These are phyloP conservation scores for Exsudoporus floridanus DNA, from an alignment of 1,284 basidiomycete genomes.

Conservation along the genomic window DNA sequence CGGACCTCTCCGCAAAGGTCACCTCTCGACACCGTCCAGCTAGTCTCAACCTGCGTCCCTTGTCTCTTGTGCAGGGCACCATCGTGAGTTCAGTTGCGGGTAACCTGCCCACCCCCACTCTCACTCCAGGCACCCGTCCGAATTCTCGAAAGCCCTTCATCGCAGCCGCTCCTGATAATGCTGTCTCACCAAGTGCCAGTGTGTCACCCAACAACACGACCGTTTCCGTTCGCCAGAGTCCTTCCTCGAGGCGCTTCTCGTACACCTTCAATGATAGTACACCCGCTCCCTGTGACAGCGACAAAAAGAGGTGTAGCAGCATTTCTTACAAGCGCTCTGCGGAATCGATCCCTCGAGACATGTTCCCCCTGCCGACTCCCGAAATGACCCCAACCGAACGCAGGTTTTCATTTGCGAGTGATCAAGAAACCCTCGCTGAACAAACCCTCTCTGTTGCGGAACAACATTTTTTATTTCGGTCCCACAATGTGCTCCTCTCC, in stretches of 20 bases:
- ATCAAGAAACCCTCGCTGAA: slow-evolving; percentile 39
- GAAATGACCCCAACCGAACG: slow-evolving; percentile 66
- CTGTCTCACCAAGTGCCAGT: slow-evolving; percentile 29
- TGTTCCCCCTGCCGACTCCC: slow-evolving; percentile 61
- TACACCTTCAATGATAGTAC: slow-evolving; percentile 14
- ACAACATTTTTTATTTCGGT: slow-evolving; percentile 80
- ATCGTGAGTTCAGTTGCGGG: slow-evolving; percentile 37
- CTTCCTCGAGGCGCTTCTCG: slow-evolving; percentile 20
- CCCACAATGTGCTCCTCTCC: slow-evolving; percentile 73
- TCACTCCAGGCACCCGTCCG: slow-evolving; percentile 45
- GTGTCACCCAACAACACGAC: slow-evolving; percentile 9
- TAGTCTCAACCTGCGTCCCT: slow-evolving; percentile 64
- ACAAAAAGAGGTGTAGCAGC: slow-evolving; percentile 52
- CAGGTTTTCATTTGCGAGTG: slow-evolving; percentile 40
- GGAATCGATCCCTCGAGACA: slow-evolving; percentile 39
- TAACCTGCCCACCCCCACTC: slow-evolving; percentile 55
- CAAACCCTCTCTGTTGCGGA: slow-evolving; percentile 63
- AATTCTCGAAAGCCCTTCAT: slow-evolving; percentile 51
- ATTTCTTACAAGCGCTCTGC: slow-evolving; percentile 67
- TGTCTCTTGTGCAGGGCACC: slow-evolving; percentile 60
- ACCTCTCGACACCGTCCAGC: slow-evolving; percentile 56
- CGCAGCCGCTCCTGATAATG: slow-evolving; percentile 40
- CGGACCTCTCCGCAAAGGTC: slow-evolving; percentile 31
- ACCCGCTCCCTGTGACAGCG: slow-evolving; percentile 6
- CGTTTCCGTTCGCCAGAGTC: slow-evolving; percentile 11